Evolutionary conservation across 2,329 filamentous ascomycete genomes (phyloP).

Genomic region (Alternaria viburni): DNA sequence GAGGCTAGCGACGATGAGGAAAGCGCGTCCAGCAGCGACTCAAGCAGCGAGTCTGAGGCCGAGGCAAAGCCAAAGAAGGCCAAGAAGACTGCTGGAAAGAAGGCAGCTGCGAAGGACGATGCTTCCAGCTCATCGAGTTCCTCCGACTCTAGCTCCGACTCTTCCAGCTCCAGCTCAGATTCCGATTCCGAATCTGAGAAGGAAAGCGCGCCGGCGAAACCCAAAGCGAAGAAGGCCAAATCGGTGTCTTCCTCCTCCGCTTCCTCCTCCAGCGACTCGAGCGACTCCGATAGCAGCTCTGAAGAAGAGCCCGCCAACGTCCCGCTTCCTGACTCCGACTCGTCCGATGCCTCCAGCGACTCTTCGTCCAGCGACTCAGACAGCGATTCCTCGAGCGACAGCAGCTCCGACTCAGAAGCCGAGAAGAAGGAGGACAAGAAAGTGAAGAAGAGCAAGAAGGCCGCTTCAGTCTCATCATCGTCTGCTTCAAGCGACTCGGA

Average conservation of each 20-base stretch:
- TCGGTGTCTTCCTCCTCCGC: constrained; percentile 11
- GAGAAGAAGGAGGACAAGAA: constrained; percentile 26
- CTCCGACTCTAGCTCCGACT: constrained; percentile 20
- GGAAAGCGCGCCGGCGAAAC: constrained; percentile 50
- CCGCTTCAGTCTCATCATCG: constrained; percentile 35
- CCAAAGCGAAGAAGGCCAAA: constrained; percentile 19
- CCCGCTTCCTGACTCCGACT: constrained; percentile 35
- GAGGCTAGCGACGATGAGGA: constrained; percentile 18
- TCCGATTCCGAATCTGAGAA: constrained; percentile 29
- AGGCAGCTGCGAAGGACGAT: constrained; percentile 13
- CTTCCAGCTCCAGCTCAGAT: constrained; percentile 29
- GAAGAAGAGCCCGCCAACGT: constrained; percentile 32
- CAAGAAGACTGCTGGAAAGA: constrained; percentile 19
- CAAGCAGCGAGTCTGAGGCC: constrained; percentile 40
- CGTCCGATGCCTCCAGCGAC: constrained; percentile 34
- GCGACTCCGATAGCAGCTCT: constrained; percentile 26
- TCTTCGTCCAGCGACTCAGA: constrained; percentile 23
- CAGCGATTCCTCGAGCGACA: constrained; percentile 34
- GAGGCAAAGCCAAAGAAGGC: constrained; percentile 34
- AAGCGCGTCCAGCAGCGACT: constrained; percentile 32
- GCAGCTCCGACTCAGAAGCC: constrained; percentile 35
- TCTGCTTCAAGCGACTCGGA: constrained; percentile 39
- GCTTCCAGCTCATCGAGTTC: constrained; percentile 23
- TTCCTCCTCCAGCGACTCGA: constrained; percentile 23
- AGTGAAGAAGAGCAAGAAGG: constrained; percentile 31